Conservation (phyloP, 331 rosid species). For the Stylosanthes scabra region DNA sequence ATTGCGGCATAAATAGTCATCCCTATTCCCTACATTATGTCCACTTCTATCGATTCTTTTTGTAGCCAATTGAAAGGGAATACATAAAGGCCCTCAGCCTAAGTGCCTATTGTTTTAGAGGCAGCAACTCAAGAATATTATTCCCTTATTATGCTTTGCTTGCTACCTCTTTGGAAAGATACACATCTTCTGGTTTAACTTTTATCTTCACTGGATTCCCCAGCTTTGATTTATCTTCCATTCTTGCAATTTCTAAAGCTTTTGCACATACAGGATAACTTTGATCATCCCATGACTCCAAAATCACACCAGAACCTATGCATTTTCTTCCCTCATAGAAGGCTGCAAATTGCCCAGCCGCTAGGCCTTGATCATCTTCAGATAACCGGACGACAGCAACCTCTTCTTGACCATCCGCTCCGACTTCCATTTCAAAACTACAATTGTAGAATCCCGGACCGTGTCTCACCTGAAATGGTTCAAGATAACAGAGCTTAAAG, state of each 20-base stretch:
- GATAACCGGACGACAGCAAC: conserved; percentile 71
- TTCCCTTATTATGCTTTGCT: conserved; percentile 31
- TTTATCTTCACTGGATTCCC: conserved; percentile 94
- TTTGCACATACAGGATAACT: conserved; percentile 82
- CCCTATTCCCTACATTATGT: no score
- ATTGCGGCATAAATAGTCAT: no score
- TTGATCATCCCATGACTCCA: conserved; percentile 88
- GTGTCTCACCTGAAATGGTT: conserved; percentile 82
- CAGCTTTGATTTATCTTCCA: conserved; percentile 79
- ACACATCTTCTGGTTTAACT: conserved; percentile 63
- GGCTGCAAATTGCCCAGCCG: conserved; percentile 94
- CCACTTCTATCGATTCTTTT: background rate
- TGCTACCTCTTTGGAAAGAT: conserved; percentile 40
- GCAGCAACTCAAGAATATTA: conserved; percentile 38
- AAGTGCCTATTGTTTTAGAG: conserved; percentile 33
- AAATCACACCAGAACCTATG: conserved; percentile 90
- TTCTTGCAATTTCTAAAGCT: conserved; percentile 81
- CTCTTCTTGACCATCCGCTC: conserved; percentile 51
- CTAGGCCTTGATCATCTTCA: conserved; percentile 95
- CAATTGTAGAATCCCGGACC: conserved; percentile 85
- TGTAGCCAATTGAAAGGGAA: conserved; percentile 46
- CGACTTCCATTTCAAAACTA: conserved; percentile 60
- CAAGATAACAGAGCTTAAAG: background rate
- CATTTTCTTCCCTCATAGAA: conserved; percentile 79
- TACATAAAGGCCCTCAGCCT: conserved; percentile 11